Conservation (phyloP, 345 rosid genomes). For the Populus simonii region DNA sequence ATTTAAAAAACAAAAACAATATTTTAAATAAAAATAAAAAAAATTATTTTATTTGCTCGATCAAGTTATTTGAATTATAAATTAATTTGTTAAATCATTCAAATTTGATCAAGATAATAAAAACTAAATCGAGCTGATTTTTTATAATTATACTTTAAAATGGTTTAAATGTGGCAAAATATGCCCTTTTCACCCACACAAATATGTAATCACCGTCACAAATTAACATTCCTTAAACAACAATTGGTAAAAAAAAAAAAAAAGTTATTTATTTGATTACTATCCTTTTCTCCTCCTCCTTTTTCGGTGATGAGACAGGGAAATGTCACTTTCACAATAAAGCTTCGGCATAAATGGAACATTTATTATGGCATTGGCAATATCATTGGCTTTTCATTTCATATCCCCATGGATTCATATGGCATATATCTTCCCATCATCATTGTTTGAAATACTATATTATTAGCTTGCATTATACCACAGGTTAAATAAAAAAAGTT, state of each 20-base stretch:
- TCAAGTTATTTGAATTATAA: too few species aligned
- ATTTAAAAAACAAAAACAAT: too few species aligned
- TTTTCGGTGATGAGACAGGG: neutral
- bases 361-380: neutral
- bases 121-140: too few species aligned
- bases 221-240: neutral
- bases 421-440: neutral
- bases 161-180: neutral
- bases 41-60: rapidly evolving
- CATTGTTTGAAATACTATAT: neutral
- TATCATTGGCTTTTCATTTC: neutral
- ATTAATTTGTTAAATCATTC: too few species aligned
- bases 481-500: too few species aligned
- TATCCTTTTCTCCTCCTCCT: neutral
- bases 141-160: neutral
- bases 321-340: neutral
- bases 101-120: too few species aligned
- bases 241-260: neutral
- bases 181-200: neutral
- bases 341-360: neutral
- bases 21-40: too few species aligned
- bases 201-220: neutral
- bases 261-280: neutral
- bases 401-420: neutral
- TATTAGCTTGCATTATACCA: too few species aligned